These are phyloP conservation scores for Citrullus mucosospermus DNA, from an alignment of 306 rosid genomes.

Conservation along the genomic window DNA sequence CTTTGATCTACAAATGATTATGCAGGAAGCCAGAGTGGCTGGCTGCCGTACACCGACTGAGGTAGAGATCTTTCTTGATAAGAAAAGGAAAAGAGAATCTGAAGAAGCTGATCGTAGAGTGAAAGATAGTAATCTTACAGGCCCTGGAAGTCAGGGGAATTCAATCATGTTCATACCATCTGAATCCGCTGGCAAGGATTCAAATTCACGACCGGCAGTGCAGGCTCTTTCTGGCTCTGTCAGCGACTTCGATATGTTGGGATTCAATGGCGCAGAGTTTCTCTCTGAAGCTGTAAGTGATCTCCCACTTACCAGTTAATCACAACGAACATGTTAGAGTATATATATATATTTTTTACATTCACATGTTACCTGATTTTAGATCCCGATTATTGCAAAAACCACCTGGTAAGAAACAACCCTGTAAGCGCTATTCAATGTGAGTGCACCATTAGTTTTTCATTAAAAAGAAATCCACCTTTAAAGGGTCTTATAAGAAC, in stretches of 20 bases:
- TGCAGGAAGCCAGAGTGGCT: constrained; percentile 71
- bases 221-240: constrained; percentile 48
- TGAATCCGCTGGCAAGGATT: constrained; percentile 46
- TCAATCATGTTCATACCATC: constrained; percentile 46
- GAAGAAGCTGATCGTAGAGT: constrained; percentile 47
- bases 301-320: not conserved
- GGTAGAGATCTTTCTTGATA: constrained; percentile 55
- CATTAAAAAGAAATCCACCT: not conserved
- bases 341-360: not conserved
- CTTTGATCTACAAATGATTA: not conserved
- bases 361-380: not conserved
- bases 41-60: constrained; percentile 67
- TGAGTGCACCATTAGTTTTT: not conserved
- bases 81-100: constrained; percentile 54
- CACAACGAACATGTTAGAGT: not conserved
- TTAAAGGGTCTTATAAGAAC: not conserved
- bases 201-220: constrained; percentile 42
- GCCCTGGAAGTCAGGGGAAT: constrained; percentile 57
- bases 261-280: constrained; percentile 61
- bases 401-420: not conserved
- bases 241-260: constrained; percentile 40
- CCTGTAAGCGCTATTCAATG: not conserved
- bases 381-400: not conserved
- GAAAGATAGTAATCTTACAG: constrained; percentile 46
- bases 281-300: constrained; percentile 77